Conservation (phyloP, 2,329 filamentous ascomycete genomes). For the Calonectria hawksworthii region DNA sequence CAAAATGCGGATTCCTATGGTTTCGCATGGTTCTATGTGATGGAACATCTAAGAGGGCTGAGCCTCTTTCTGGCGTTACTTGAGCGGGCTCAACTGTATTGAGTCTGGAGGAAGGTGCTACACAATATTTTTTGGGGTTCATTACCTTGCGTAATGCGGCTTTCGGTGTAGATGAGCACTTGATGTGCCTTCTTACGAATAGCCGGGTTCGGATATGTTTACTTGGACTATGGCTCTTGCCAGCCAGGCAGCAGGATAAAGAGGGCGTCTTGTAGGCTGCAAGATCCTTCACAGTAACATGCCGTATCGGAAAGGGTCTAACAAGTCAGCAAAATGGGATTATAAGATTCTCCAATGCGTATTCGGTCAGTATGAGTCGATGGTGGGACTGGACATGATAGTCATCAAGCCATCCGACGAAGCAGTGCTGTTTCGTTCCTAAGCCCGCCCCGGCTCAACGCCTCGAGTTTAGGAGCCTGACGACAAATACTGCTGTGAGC, state of each 20-base stretch:
- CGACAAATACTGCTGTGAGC: slow-evolving; percentile 16
- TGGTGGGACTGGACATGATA: slow-evolving; percentile 5
- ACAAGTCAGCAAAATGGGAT: slow-evolving; percentile 5
- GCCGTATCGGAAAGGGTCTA: slow-evolving; percentile 16
- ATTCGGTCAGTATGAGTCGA: neutral
- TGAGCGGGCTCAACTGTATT: neutral
- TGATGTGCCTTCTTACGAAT: neutral
- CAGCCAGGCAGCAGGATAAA: neutral
- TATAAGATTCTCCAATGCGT: neutral
- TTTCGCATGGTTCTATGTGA: neutral
- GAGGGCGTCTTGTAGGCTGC: slow-evolving; percentile 14
- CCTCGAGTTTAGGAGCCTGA: slow-evolving; percentile 12
- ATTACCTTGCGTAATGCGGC: neutral
- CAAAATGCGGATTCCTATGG: neutral
- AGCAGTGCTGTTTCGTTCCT: slow-evolving; percentile 14
- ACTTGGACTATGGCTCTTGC: neutral
- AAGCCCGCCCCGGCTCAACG: neutral
- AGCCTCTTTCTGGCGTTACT: neutral
- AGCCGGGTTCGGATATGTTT: neutral
- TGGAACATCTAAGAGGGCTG: neutral
- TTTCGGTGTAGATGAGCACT: neutral
- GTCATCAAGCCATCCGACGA: slow-evolving; percentile 27
- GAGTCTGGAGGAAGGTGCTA: neutral
- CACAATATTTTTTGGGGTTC: neutral
- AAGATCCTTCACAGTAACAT: slow-evolving; percentile 6